phyloP scores from a whole-genome alignment of 1,284 basidiomycete species.

The Exobasidium cylindrosporum region DNA sequence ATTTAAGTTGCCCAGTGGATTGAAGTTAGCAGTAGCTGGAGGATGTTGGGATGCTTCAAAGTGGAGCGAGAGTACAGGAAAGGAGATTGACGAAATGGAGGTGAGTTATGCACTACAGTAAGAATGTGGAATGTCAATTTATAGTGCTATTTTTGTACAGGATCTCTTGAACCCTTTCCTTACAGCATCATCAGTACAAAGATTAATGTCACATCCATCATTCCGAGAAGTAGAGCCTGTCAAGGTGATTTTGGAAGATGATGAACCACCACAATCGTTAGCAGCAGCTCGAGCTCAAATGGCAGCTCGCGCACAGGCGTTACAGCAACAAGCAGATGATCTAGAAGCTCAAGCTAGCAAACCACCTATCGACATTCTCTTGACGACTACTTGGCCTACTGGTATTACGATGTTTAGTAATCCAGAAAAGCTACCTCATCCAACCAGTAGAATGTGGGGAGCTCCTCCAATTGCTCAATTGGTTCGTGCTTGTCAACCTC shows the following conservation, averaged over 20 bases:
- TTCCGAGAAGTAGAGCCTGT: conserved; percentile 13
- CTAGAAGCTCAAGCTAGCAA: conserved; percentile 17
- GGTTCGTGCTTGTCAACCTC: conserved; percentile 26
- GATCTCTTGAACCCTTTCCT: conserved; percentile 17
- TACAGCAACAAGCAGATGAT: conserved; percentile 20
- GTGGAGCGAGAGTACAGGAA: background rate
- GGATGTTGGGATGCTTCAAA: conserved; percentile 13
- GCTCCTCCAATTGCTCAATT: conserved; percentile 32
- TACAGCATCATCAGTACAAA: conserved; percentile 21
- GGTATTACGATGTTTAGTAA: conserved; percentile 35
- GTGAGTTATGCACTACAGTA: no score
- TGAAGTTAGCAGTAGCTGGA: conserved; percentile 15
- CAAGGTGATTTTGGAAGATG: background rate
- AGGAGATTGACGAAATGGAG: background rate
- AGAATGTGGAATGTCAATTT: no score
- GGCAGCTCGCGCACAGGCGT: conserved; percentile 2
- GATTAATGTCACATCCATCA: conserved; percentile 25
- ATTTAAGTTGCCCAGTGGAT: conserved; percentile 5
- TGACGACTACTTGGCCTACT: conserved; percentile 44
- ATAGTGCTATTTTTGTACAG: conserved; percentile 17
- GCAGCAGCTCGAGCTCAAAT: conserved; percentile 29
- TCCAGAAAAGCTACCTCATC: conserved; percentile 22
- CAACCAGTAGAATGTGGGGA: conserved; percentile 39
- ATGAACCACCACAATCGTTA: conserved; percentile 31
- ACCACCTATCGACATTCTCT: conserved; percentile 42